A percentile compares a stretch with the other conserved stretches of the same genome.
These are phyloP conservation scores for Ustilago lituana DNA, from an alignment of 1,284 basidiomycete species.

Conservation along the genomic window DNA sequence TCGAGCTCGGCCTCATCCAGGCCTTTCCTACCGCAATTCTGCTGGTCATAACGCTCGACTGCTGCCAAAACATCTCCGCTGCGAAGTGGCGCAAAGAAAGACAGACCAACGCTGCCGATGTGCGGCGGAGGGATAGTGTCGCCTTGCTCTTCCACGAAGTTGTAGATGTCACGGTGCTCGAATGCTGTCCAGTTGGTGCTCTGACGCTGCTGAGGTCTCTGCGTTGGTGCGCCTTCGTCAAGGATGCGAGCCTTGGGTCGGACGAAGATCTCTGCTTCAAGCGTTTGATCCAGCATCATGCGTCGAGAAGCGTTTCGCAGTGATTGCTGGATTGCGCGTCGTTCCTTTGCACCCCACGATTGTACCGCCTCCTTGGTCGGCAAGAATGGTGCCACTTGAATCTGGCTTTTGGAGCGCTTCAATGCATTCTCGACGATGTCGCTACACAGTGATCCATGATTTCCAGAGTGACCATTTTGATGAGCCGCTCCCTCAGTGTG, in stretches of 20 bases:
- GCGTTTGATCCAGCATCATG: conserved; percentile 24
- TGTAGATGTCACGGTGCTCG: conserved; percentile 33
- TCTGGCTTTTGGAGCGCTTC: neutral
- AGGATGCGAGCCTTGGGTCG: conserved; percentile 26
- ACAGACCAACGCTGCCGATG: conserved; percentile 29
- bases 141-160: conserved; percentile 36
- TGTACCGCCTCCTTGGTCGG: conserved; percentile 6
- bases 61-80: conserved; percentile 17
- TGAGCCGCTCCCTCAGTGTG: neutral
- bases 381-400: conserved; percentile 6
- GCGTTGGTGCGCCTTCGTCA: conserved; percentile 27
- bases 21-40: neutral
- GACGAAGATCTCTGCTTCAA: conserved; percentile 30
- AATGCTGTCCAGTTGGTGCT: conserved; percentile 41
- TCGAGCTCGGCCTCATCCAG: conserved; percentile 28
- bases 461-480: neutral
- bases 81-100: conserved; percentile 38
- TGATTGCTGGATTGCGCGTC: conserved; percentile 6
- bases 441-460: neutral
- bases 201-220: conserved; percentile 21
- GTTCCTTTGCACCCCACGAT: conserved; percentile 7
- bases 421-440: conserved; percentile 20
- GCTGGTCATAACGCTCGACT: neutral
- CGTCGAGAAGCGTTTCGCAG: conserved; percentile 8
- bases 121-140: conserved; percentile 34